Conservation (phyloP, 2,329 filamentous ascomycete species). For the Rhinocladiella mackenziei region DNA sequence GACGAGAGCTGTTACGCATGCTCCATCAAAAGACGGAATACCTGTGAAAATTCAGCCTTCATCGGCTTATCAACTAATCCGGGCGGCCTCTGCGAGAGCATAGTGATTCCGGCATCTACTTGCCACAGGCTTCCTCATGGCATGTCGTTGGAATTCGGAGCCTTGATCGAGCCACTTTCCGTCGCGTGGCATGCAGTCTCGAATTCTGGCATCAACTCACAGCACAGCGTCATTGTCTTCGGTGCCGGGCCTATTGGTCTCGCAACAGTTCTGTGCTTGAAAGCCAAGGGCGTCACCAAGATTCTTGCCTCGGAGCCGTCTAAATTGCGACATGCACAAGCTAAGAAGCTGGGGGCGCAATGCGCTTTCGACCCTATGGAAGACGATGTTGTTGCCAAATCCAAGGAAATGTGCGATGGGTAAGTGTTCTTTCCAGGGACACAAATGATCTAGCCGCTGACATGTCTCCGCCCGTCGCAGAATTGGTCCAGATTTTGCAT, state of each 20-base stretch:
- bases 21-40: background rate
- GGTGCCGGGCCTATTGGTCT: conserved; percentile 54
- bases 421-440: background rate
- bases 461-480: background rate
- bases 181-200: conserved; percentile 55
- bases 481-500: background rate
- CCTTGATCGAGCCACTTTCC: conserved; percentile 52
- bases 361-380: background rate
- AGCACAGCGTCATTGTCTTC: conserved; percentile 43
- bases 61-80: background rate
- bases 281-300: conserved; percentile 38
- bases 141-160: conserved; percentile 30
- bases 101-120: background rate
- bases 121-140: background rate
- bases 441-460: background rate
- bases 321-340: conserved; percentile 10
- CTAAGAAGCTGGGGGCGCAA: background rate
- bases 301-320: conserved; percentile 53
- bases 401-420: background rate
- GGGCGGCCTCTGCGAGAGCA: background rate
- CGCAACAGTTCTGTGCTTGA: conserved; percentile 44
- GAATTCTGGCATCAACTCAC: conserved; percentile 42
- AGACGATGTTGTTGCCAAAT: background rate
- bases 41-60: background rate
- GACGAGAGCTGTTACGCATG: background rate